phyloP scores from a whole-genome alignment of 1,284 basidiomycete species.

The Pascua sp. region DNA sequence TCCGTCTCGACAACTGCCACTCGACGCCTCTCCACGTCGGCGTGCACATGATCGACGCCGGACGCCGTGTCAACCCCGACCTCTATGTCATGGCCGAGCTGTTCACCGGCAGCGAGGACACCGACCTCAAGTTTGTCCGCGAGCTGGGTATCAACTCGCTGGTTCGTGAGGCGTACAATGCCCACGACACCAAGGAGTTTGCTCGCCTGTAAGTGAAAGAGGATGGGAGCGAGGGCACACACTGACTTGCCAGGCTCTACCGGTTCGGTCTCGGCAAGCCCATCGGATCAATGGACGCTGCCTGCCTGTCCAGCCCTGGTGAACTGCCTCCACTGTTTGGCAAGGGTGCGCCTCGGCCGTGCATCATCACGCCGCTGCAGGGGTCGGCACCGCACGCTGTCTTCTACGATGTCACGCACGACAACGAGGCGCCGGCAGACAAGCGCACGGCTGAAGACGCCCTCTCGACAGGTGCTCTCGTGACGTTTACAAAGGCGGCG shows the following conservation, averaged over 20 bases:
- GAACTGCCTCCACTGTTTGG: constrained; percentile 69
- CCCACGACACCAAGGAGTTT: constrained; percentile 78
- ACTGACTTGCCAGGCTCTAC: constrained; percentile 56
- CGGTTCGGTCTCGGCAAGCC: constrained; percentile 77
- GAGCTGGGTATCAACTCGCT: constrained; percentile 86
- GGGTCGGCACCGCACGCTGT: constrained; percentile 86
- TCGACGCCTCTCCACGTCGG: constrained; percentile 94
- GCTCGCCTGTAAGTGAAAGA: constrained; percentile 58
- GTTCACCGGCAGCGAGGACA: constrained; percentile 93
- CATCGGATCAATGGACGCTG: constrained; percentile 82
- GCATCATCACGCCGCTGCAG: constrained; percentile 70
- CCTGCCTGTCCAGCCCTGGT: constrained; percentile 70
- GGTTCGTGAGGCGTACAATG: constrained; percentile 87
- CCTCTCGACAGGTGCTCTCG: constrained; percentile 82
- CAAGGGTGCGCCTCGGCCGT: constrained; percentile 68
- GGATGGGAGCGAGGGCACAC: background rate
- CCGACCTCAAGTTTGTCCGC: constrained; percentile 84
- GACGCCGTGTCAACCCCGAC: constrained; percentile 80
- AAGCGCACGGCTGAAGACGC: constrained; percentile 90
- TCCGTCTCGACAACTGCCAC: constrained; percentile 97
- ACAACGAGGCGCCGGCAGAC: constrained; percentile 84
- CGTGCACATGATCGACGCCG: constrained; percentile 84
- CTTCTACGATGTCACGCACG: constrained; percentile 90
- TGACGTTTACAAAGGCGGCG: constrained; percentile 79
- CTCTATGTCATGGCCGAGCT: constrained; percentile 95